Base-by-base conservation (phyloP, 2,329 filamentous ascomycete species). In the Sporothrix globosa region DNA sequence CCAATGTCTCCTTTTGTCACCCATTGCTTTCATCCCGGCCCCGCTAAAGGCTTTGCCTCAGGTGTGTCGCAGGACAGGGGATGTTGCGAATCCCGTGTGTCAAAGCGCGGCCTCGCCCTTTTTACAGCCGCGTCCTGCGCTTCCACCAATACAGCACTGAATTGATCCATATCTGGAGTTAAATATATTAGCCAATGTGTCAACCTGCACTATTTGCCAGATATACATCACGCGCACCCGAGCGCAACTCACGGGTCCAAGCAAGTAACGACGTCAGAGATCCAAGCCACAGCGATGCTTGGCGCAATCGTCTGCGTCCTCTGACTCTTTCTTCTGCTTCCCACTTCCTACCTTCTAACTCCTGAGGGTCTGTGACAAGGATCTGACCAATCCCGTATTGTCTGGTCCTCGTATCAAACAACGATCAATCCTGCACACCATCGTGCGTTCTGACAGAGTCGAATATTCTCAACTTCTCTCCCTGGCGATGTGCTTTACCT, bases 21-120 rank as follows among this genome's bases (percentile, higher is more conserved):
- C n/a, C 63, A 39, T 34, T 10, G 44, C 27, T 4, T 30, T 27
- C 11, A 4, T 14, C n/a, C 54, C 34, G 19, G 63, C 53, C 66
- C 48, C 60, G 66, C 70, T 34, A 44, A 17, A 53, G 27, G 46
- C 21, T 61, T 75, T 83, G 83, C 83, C 76, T 84, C 83, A 84
- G 77, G 79, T 79, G 76, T 82, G 83, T 84, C 80, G 78, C 82
- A 84, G 79, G 75, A 80, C 79, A 80, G 77, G 81, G 81, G 76
- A 75, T 27, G 14, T 41, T 30, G 60, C 52, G 17, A 39, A 11
- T 63, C 50, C 61, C 65, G 48, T 53, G 72, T 69, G 72, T 73
- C 74, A 73, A 74, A 74, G 72, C 73, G 73, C 61, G 21, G n/a
- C 30, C 30, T 53, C 27, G n/a, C 9, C 48, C 14, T 34, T 58